Percentiles rank a stretch among this genome's conserved stretches.
Evolutionary conservation across 139 green algal genomes (phyloP).

Genomic region (Closterium sp.): DNA sequence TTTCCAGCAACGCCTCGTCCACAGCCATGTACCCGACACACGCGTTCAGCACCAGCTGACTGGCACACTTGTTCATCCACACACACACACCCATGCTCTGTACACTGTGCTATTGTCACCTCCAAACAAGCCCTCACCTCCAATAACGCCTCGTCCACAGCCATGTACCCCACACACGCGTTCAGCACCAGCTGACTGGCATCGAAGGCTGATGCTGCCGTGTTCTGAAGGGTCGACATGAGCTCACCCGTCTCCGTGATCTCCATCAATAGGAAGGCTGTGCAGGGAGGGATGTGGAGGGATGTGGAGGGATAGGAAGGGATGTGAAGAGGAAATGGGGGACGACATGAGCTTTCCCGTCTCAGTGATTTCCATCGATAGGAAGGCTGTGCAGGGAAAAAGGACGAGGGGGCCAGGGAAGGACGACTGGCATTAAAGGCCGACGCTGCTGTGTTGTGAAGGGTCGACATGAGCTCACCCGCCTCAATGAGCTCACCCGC

Average conservation of each 20-base stretch:
- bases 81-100: too few species aligned
- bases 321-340: too few species aligned
- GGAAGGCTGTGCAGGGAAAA: not conserved
- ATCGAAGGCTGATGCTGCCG: constrained; percentile 35
- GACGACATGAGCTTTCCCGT: constrained; percentile 27
- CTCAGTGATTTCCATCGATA: constrained; percentile 12
- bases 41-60: constrained; percentile 29
- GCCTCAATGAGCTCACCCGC: constrained; percentile 13
- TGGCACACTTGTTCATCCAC: not conserved
- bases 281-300: too few species aligned
- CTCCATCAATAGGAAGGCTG: constrained; percentile 18
- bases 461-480: constrained; percentile 31
- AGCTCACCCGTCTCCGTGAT: constrained; percentile 30
- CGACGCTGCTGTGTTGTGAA: constrained; percentile 18
- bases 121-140: not conserved
- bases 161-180: constrained; percentile 37
- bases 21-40: constrained; percentile 35
- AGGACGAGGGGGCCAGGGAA: too few species aligned
- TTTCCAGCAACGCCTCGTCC: constrained; percentile 8
- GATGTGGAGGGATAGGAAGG: too few species aligned
- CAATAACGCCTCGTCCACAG: constrained; percentile 13
- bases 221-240: constrained; percentile 29
- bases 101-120: too few species aligned
- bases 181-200: constrained; percentile 41
- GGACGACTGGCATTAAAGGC: constrained; percentile 45